Percentiles rank a stretch among this genome's conserved stretches.
Evolutionary conservation across 495 filamentous ascomycete genomes (phyloP).

Genomic region (Penicillium alfredii): DNA sequence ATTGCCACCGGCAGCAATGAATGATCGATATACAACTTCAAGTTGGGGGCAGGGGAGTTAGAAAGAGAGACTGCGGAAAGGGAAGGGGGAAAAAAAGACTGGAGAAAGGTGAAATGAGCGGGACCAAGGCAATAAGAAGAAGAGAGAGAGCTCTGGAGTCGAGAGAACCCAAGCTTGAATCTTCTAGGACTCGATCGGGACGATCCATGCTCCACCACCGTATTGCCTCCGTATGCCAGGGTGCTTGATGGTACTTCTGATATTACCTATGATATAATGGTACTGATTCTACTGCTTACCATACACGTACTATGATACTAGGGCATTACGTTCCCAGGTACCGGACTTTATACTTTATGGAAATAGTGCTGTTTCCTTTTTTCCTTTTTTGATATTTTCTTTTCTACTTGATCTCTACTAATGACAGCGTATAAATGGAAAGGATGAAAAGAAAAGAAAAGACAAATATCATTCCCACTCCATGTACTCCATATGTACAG

Average conservation of each 20-base stretch:
- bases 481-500: too few relatives aligned
- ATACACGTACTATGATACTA: too few relatives aligned
- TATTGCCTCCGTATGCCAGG: conserved; percentile 14
- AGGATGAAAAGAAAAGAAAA: too few relatives aligned
- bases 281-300: conserved; percentile 7
- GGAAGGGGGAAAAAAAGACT: conserved; percentile 14
- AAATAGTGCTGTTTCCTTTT: conserved; percentile 2
- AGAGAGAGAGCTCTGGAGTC: conserved; percentile 21
- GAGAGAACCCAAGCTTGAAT: conserved; percentile 21
- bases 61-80: conserved; percentile 23
- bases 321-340: conserved; percentile 3
- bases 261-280: conserved; percentile 12
- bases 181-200: conserved; percentile 29
- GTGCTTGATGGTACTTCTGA: too few relatives aligned
- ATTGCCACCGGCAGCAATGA: conserved; percentile 33
- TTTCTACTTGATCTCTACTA: conserved; percentile 2
- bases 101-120: conserved; percentile 17
- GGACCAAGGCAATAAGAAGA: conserved; percentile 16
- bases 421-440: not conserved
- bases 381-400: conserved; percentile 7
- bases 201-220: conserved; percentile 23
- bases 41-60: too few relatives aligned
- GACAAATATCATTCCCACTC: too few relatives aligned
- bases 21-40: too few relatives aligned
- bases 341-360: not conserved